These are phyloP conservation scores for sunflower (Helianthus annuus) DNA, from an alignment of 129 eudicot species.

Conservation along the genomic window DNA sequence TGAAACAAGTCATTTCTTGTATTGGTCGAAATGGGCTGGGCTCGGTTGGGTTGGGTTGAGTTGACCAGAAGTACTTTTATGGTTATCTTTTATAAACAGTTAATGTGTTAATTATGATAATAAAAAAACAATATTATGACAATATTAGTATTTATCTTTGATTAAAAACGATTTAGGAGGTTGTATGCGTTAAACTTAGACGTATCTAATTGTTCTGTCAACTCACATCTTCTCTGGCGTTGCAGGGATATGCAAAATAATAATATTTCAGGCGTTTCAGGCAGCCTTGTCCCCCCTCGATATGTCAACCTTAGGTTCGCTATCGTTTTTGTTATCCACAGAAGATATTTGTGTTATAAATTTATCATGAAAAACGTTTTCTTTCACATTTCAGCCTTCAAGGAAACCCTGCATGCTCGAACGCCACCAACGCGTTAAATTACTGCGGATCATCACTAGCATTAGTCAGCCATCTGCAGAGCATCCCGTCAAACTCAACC, in stretches of 20 bases:
- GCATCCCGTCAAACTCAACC: conserved; percentile 30
- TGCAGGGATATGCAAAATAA: conserved; percentile 83
- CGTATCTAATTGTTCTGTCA: conserved; percentile 16
- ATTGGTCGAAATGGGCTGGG: neutral
- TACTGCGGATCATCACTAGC: conserved; percentile 44
- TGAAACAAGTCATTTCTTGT: neutral
- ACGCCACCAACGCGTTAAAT: conserved; percentile 28
- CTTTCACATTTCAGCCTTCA: conserved; percentile 57
- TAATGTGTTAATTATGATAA: neutral
- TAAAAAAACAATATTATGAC: neutral
- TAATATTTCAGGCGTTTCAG: conserved; percentile 59
- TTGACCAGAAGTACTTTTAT: neutral
- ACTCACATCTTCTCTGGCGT: conserved; percentile 16
- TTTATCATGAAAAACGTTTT: neutral
- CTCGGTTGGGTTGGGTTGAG: neutral
- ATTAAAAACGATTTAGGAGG: neutral
- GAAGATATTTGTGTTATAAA: conserved; percentile 11
- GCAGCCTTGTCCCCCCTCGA: conserved; percentile 48
- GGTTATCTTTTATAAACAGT: neutral
- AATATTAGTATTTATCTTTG: neutral
- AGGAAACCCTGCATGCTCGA: conserved; percentile 77
- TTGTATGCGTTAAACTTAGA: neutral
- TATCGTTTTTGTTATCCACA: neutral
- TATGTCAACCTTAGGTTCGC: conserved; percentile 78
- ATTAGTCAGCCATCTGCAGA: conserved; percentile 34